phyloP scores from a whole-genome alignment of 2,329 filamentous ascomycete species.

The Albifimbria verrucaria region DNA sequence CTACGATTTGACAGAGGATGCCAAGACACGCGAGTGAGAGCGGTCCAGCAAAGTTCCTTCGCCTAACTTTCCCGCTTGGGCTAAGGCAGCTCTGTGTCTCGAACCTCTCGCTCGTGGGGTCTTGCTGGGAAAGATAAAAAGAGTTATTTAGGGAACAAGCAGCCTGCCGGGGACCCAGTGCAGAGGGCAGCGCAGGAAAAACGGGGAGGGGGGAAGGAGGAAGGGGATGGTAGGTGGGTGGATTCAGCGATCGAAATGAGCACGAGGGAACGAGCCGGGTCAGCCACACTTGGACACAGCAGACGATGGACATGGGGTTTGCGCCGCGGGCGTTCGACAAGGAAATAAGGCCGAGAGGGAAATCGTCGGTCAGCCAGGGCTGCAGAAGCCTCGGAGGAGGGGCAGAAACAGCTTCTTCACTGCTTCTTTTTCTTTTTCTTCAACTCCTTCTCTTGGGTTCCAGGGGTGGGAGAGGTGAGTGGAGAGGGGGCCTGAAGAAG shows the following conservation, averaged over 20 bases:
- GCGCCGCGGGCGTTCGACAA: not conserved
- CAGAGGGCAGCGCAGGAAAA: not conserved
- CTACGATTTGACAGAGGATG: constrained; percentile 15
- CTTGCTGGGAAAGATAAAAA: constrained; percentile 22
- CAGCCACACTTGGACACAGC: not conserved
- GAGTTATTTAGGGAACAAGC: constrained; percentile 12
- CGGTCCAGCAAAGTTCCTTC: constrained; percentile 38
- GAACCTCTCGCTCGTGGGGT: constrained; percentile 16
- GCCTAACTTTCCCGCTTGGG: constrained; percentile 32
- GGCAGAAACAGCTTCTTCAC: constrained; percentile 5
- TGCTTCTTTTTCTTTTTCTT: constrained; percentile 4
- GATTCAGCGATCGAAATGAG: constrained; percentile 1
- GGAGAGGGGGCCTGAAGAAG: constrained; percentile 29
- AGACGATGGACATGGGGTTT: not conserved
- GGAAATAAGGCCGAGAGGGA: not conserved
- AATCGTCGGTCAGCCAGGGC: not conserved
- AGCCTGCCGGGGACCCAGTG: constrained; percentile 6
- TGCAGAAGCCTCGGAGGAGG: not conserved
- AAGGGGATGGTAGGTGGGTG: not conserved
- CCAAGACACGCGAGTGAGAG: constrained; percentile 32
- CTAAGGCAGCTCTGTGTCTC: constrained; percentile 28
- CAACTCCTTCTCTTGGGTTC: not conserved
- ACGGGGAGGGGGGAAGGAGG: not conserved
- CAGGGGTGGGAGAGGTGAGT: constrained; percentile 22
- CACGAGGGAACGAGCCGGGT: not conserved